These are phyloP conservation scores for Neolentinus lepideus DNA, from an alignment of 1,284 basidiomycete genomes.

Conservation along the genomic window DNA sequence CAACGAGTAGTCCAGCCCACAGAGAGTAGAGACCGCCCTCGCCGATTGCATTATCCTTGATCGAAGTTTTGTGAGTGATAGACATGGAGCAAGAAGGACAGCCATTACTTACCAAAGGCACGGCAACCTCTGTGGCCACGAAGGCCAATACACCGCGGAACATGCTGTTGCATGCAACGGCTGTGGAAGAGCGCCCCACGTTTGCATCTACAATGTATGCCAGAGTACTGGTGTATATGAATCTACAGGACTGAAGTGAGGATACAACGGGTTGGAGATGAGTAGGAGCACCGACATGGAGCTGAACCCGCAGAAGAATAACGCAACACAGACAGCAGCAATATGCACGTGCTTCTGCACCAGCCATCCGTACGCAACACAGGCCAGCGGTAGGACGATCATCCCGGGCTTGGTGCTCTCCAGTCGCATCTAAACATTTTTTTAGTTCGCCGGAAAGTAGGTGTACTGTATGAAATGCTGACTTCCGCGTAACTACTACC, in stretches of 20 bases:
- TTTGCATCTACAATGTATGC: slow-evolving; percentile 79
- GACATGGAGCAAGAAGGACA: neutral
- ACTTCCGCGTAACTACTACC: slow-evolving; percentile 66
- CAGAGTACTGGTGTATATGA: slow-evolving; percentile 64
- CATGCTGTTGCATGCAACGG: slow-evolving; percentile 64
- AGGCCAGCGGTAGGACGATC: slow-evolving; percentile 46
- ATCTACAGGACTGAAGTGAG: slow-evolving; percentile 29
- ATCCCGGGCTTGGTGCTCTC: slow-evolving; percentile 52
- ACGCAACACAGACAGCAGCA: slow-evolving; percentile 51
- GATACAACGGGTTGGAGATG: slow-evolving; percentile 4
- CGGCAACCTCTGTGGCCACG: slow-evolving; percentile 60
- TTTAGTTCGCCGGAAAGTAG: neutral
- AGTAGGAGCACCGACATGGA: slow-evolving; percentile 44
- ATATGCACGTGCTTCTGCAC: slow-evolving; percentile 57
- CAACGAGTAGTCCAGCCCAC: slow-evolving; percentile 54
- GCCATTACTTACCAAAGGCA: slow-evolving; percentile 50
- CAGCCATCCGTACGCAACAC: slow-evolving; percentile 75
- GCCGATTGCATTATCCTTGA: slow-evolving; percentile 37
- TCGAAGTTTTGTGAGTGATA: neutral
- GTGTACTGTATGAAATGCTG: slow-evolving; percentile 8
- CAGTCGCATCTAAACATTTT: slow-evolving; percentile 55
- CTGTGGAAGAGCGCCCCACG: slow-evolving; percentile 61
- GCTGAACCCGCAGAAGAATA: slow-evolving; percentile 64
- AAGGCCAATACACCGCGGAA: slow-evolving; percentile 69
- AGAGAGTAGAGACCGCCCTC: slow-evolving; percentile 74